phyloP scores from a whole-genome alignment of 441 rosid species.

The Biscutella laevigata region DNA sequence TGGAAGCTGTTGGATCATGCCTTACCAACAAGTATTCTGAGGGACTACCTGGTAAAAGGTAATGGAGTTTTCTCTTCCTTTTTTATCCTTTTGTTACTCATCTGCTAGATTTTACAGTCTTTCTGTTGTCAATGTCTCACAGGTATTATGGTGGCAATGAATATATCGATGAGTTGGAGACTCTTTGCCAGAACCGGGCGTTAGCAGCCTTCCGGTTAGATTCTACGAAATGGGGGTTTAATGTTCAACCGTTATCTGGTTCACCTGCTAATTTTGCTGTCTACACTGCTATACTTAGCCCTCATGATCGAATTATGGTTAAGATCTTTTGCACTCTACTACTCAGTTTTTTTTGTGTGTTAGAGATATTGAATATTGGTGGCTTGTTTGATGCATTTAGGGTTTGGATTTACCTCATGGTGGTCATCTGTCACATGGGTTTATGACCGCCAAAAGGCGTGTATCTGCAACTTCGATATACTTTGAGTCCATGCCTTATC shows the following conservation, averaged over 20 bases:
- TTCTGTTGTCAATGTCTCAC: slow-evolving; percentile 2
- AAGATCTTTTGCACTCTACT: slow-evolving; percentile 1
- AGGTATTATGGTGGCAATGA: slow-evolving; percentile 95
- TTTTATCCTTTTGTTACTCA: not conserved
- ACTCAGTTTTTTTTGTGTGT: not conserved
- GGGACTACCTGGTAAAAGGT: slow-evolving; percentile 95
- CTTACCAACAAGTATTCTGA: slow-evolving; percentile 89
- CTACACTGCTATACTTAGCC: slow-evolving; percentile 73
- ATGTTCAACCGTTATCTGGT: slow-evolving; percentile 91
- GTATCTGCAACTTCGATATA: slow-evolving; percentile 91
- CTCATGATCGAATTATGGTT: slow-evolving; percentile 88
- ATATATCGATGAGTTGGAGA: slow-evolving; percentile 79
- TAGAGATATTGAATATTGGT: not conserved
- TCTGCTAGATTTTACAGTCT: not conserved
- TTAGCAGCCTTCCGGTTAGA: slow-evolving; percentile 69
- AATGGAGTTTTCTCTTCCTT: slow-evolving; percentile 7
- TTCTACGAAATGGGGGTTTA: slow-evolving; percentile 73
- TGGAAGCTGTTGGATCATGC: slow-evolving; percentile 95
- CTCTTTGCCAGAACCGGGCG: slow-evolving; percentile 74
- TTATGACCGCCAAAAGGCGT: slow-evolving; percentile 84
- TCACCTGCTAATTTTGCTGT: slow-evolving; percentile 94
- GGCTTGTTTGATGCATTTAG: slow-evolving; percentile 24
- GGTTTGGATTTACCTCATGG: slow-evolving; percentile 94
- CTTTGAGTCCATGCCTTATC: slow-evolving; percentile 91
- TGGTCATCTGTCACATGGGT: slow-evolving; percentile 94